phyloP scores from a whole-genome alignment of 2,329 filamentous ascomycete species.

The Hyphodiscus sp. region DNA sequence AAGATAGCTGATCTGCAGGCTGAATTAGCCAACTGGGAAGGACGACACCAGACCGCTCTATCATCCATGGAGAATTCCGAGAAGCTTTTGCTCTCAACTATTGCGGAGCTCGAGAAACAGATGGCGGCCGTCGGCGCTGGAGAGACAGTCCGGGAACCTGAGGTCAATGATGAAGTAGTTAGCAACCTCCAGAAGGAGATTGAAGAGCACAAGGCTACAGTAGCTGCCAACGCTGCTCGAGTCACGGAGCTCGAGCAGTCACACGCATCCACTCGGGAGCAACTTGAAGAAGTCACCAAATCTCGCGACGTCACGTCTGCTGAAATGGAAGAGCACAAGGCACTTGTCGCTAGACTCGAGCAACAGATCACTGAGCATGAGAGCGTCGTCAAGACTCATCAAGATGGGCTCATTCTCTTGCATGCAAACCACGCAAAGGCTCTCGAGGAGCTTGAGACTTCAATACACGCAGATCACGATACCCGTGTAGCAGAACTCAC shows the following conservation, averaged over 20 bases:
- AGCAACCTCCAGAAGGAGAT: conserved; percentile 65
- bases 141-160: conserved; percentile 32
- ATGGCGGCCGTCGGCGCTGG: conserved; percentile 36
- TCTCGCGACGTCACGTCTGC: conserved; percentile 43
- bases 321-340: conserved; percentile 36
- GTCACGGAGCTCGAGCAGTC: conserved; percentile 69
- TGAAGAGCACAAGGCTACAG: conserved; percentile 70
- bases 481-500: conserved; percentile 52
- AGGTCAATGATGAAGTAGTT: conserved; percentile 53
- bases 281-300: conserved; percentile 61
- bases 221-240: conserved; percentile 60
- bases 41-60: conserved; percentile 65
- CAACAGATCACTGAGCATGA: conserved; percentile 55
- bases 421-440: conserved; percentile 45
- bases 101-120: conserved; percentile 64
- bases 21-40: conserved; percentile 69
- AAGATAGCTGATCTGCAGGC: conserved; percentile 56
- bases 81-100: conserved; percentile 62
- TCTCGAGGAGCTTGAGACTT: conserved; percentile 40
- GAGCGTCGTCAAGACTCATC: conserved; percentile 47
- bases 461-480: conserved; percentile 50
- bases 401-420: conserved; percentile 45
- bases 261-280: conserved; percentile 56
- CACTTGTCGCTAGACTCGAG: conserved; percentile 47
- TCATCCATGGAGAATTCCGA: conserved; percentile 68